Evolutionary conservation across 495 filamentous ascomycete species (phyloP), one percentile per base, ranked within the genome.

Genomic region (Neohortaea acidophila): DNA sequence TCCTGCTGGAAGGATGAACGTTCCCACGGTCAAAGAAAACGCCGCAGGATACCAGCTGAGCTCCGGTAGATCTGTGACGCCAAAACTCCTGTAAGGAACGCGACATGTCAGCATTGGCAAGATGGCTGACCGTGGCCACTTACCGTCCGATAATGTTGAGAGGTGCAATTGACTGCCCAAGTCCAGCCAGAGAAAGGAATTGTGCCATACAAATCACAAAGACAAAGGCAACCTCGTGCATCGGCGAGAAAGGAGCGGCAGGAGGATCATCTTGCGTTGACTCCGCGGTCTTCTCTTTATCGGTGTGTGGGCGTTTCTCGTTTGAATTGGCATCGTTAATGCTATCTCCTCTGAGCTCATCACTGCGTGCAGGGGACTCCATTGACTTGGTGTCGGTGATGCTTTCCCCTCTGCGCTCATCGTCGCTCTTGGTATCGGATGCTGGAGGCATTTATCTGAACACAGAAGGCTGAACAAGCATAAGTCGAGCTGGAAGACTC

Each of bases 1-100:
- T 12, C 51, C 51, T n/a, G 36, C 34, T 19, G 38, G 14, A 6
- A 54, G 36, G 36, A 54, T 54, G 48, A 54, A 54, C 6, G 51
- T 51, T 3, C 51, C 48, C 13, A 51, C 44, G 12, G 48, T 51
- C 19, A 54, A 35, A 18, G 36, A 38, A 41, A 48, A 54, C 6
- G 34, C 51, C 10, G 48, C 48, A 4, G 38, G 31, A 32, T 41
- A 29, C 51, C 51, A 54, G 41, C 29, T 34, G 15, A 47, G 39
- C 19, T 36, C 14, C 19, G 10, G 27, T n/a, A 27, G 27, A 13
- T 36, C 21, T 9, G 27, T 42, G 21, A 47, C 23, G 25, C 12
- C 24, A 21, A 41, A 47, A n/a, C 17, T 9, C 11, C 24, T 26
- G 24, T 26, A n/a, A 26, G 24, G 24, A n/a, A n/a, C n/a, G n/a